Conservation (phyloP, 345 rosid genomes). For the Heritiera fomes region DNA sequence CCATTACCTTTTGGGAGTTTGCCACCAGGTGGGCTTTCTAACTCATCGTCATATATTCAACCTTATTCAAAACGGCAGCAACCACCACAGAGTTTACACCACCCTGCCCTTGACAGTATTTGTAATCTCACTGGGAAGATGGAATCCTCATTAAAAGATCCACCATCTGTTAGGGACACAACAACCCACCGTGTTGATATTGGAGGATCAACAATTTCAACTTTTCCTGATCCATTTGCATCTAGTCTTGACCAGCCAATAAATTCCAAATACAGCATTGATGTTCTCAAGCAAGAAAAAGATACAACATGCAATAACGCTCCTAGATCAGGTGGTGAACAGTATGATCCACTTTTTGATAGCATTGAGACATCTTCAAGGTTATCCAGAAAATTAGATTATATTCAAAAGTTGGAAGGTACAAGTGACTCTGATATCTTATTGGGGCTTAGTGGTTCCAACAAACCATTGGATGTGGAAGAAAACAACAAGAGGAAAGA, state of each 20-base stretch:
- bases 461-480: conserved; percentile 55
- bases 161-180: background rate
- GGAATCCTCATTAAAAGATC: conserved; percentile 33
- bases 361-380: conserved; percentile 66
- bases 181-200: conserved; percentile 28
- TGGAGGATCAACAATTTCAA: conserved; percentile 36
- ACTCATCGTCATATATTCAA: conserved; percentile 41
- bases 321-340: conserved; percentile 46
- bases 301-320: conserved; percentile 22
- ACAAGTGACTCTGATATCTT: conserved; percentile 37
- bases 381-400: conserved; percentile 38
- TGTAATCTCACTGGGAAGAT: conserved; percentile 23
- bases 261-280: conserved; percentile 40
- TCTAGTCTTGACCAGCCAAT: conserved; percentile 50
- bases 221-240: conserved; percentile 42
- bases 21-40: conserved; percentile 29
- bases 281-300: conserved; percentile 35
- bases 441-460: conserved; percentile 46
- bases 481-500: conserved; percentile 55
- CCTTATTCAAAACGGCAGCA: conserved; percentile 41
- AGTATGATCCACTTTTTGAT: conserved; percentile 89
- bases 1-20: conserved; percentile 32
- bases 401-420: conserved; percentile 45
- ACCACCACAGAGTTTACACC: conserved; percentile 26
- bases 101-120: conserved; percentile 19